phyloP scores from a whole-genome alignment of 345 rosid species.

The Lumnitzera littorea region DNA sequence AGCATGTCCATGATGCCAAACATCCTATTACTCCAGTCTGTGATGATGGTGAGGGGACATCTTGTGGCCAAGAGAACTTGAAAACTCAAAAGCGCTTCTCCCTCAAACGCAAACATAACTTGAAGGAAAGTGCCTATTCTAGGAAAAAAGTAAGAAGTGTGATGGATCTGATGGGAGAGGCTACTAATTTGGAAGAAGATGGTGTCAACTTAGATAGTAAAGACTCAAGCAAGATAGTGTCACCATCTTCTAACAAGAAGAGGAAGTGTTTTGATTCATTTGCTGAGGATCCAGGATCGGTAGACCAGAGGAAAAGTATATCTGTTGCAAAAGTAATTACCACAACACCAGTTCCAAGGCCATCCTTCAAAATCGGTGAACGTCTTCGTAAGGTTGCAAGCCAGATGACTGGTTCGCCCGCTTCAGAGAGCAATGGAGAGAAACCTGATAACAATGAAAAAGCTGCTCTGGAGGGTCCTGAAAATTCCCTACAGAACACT shows the following conservation, averaged over 20 bases:
- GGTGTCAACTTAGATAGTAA: constrained; percentile 38
- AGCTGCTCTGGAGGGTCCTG: constrained; percentile 11
- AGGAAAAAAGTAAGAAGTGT: constrained; percentile 47
- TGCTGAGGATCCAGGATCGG: constrained; percentile 31
- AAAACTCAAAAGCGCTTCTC: constrained; percentile 25
- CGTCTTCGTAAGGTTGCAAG: constrained; percentile 90
- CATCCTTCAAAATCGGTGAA: constrained; percentile 88
- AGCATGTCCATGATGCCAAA: constrained; percentile 6
- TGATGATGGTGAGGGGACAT: constrained; percentile 15
- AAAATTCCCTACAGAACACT: constrained; percentile 13
- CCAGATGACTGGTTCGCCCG: constrained; percentile 77
- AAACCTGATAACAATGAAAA: constrained; percentile 26
- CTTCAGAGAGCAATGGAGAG: constrained; percentile 42
- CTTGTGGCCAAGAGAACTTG: constrained; percentile 14
- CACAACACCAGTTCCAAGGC: constrained; percentile 30
- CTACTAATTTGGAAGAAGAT: constrained; percentile 38
- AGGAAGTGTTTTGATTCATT: constrained; percentile 41
- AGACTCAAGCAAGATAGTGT: constrained; percentile 20
- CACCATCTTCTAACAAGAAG: constrained; percentile 43
- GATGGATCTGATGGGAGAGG: constrained; percentile 40
- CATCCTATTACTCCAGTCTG: constrained; percentile 9
- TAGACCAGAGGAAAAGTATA: constrained; percentile 51
- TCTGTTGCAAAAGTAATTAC: constrained; percentile 57
- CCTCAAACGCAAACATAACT: constrained; percentile 59
- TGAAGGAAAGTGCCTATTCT: constrained; percentile 39